Evolutionary conservation across 164 flowering plant species (phyloP).

Genomic region (Chimonanthus praecox): DNA sequence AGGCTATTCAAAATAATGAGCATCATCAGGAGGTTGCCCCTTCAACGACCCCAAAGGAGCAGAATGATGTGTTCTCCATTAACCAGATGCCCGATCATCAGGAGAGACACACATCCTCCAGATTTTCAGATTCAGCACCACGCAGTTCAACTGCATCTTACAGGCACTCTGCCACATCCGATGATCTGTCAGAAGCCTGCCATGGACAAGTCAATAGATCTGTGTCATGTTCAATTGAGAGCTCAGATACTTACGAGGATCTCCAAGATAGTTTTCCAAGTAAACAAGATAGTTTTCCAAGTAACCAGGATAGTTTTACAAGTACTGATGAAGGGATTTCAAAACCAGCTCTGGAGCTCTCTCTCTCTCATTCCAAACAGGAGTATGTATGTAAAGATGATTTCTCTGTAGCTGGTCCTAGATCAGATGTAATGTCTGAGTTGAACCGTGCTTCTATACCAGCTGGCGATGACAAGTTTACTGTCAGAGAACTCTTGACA

Average conservation of each 20-base stretch:
- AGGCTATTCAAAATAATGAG: conserved; percentile 47
- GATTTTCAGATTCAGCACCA: conserved; percentile 22
- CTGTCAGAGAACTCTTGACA: conserved; percentile 54
- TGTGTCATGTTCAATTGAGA: conserved; percentile 21
- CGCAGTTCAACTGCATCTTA: conserved; percentile 23
- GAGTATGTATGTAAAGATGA: conserved; percentile 28
- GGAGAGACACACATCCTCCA: conserved; percentile 21
- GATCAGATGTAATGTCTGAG: conserved; percentile 18
- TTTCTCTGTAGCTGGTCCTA: conserved; percentile 16
- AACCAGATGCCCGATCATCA: conserved; percentile 13
- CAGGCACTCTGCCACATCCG: conserved; percentile 24
- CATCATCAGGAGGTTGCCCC: conserved; percentile 40
- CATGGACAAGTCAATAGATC: conserved; percentile 21
- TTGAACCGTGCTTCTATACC: conserved; percentile 26
- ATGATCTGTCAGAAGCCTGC: conserved; percentile 19
- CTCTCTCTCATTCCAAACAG: conserved; percentile 26
- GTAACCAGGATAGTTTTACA: not conserved
- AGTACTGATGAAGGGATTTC: conserved; percentile 28
- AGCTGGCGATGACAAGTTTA: conserved; percentile 63
- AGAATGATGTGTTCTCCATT: not conserved
- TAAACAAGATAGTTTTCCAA: not conserved
- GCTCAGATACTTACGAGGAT: conserved; percentile 20
- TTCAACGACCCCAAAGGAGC: conserved; percentile 19
- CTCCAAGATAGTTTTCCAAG: conserved; percentile 19
- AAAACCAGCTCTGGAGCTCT: conserved; percentile 16